Conservation (phyloP, 495 filamentous ascomycete species). For the Aspergillus biplanus region DNA sequence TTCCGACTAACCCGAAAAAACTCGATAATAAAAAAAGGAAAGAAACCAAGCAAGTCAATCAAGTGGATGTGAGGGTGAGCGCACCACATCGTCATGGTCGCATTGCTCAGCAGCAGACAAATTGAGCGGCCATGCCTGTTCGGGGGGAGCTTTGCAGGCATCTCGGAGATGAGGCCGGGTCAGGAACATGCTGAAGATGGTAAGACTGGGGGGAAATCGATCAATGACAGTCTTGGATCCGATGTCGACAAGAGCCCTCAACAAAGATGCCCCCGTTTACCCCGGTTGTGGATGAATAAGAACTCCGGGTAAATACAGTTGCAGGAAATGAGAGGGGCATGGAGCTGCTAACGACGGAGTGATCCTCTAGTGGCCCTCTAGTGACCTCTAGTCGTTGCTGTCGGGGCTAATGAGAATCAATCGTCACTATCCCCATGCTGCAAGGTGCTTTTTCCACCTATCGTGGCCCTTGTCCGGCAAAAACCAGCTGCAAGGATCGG, state of each 20-base stretch:
- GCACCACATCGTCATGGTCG: background rate
- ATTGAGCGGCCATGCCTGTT: conserved; percentile 4
- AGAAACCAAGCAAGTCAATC: background rate
- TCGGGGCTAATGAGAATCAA: background rate
- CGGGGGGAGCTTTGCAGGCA: conserved; percentile 11
- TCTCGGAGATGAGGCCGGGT: conserved; percentile 20
- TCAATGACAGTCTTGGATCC: conserved; percentile 13
- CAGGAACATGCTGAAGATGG: conserved; percentile 6
- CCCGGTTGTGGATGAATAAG: conserved; percentile 5
- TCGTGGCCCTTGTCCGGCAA: conserved; percentile 8
- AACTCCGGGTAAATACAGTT: conserved; percentile 21
- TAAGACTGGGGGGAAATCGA: conserved; percentile 2
- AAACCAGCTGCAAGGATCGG: conserved; percentile 9
- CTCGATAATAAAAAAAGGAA: background rate
- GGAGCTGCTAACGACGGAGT: background rate
- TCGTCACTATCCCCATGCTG: background rate
- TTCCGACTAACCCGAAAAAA: background rate
- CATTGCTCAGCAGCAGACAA: background rate
- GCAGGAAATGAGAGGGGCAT: conserved; percentile 7
- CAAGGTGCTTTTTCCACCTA: conserved; percentile 21
- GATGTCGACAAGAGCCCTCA: background rate
- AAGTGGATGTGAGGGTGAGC: background rate
- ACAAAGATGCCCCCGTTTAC: conserved; percentile 5
- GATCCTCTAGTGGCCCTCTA: conserved; percentile 1
- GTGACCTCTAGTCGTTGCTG: background rate